These are phyloP conservation scores for Apodospora peruviana DNA, from an alignment of 495 filamentous ascomycete species.

Conservation along the genomic window DNA sequence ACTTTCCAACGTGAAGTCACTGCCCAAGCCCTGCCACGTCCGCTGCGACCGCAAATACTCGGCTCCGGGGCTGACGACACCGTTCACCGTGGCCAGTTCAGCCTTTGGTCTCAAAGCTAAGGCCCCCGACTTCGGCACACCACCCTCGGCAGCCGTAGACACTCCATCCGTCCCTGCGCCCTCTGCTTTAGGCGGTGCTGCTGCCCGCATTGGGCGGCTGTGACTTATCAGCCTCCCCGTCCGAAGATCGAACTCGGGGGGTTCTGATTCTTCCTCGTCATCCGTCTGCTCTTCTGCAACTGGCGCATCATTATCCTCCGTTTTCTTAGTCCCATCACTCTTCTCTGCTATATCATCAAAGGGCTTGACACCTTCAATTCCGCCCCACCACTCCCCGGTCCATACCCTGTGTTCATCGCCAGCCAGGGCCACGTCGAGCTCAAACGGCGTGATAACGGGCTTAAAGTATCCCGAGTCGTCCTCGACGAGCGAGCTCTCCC, in stretches of 20 bases:
- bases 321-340: slow-evolving; percentile 11
- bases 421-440: slow-evolving; percentile 69
- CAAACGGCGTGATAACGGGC: slow-evolving; percentile 88
- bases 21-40: slow-evolving; percentile 89
- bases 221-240: slow-evolving; percentile 82
- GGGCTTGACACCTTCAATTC: slow-evolving; percentile 53
- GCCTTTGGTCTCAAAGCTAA: slow-evolving; percentile 58
- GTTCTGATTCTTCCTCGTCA: slow-evolving; percentile 46
- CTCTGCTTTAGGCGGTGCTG: background rate
- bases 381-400: slow-evolving; percentile 71
- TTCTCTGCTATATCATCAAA: background rate
- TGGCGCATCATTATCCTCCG: slow-evolving; percentile 9
- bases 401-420: slow-evolving; percentile 66
- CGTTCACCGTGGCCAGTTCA: slow-evolving; percentile 71
- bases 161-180: slow-evolving; percentile 1
- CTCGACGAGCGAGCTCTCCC: slow-evolving; percentile 88
- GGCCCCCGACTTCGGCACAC: slow-evolving; percentile 24
- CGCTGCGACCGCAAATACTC: slow-evolving; percentile 76
- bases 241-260: slow-evolving; percentile 87
- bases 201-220: slow-evolving; percentile 66
- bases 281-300: slow-evolving; percentile 25
- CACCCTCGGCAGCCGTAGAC: background rate
- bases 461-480: slow-evolving; percentile 73
- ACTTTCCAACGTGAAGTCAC: slow-evolving; percentile 70
- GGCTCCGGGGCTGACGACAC: slow-evolving; percentile 81